Evolutionary conservation across 208 protist genomes (phyloP).

Genomic region (Crithidia sp.): DNA sequence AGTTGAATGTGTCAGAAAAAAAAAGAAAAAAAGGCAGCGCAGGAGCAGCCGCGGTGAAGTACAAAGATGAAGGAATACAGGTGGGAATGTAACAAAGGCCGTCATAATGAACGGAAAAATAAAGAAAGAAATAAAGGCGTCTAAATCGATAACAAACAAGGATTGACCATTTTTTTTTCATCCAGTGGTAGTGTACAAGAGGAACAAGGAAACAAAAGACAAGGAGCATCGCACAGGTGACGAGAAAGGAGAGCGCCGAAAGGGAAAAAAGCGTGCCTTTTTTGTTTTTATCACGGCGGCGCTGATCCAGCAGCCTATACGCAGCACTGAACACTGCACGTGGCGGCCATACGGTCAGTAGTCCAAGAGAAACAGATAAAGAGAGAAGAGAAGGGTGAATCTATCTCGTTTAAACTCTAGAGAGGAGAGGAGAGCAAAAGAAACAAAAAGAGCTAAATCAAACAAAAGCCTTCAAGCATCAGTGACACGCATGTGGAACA

Average conservation of each 20-base stretch:
- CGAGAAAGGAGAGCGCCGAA: too few relatives aligned
- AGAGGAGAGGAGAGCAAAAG: slow-evolving; percentile 8
- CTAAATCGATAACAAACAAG: background rate
- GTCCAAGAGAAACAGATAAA: too few relatives aligned
- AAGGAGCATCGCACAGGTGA: too few relatives aligned
- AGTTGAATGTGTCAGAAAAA: background rate
- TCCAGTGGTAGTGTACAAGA: background rate
- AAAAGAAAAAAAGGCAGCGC: background rate
- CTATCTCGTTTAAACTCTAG: slow-evolving; percentile 1
- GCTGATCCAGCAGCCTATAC: too few relatives aligned
- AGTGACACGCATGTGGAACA: background rate
- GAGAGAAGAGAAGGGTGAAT: too few relatives aligned
- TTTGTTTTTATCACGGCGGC: too few relatives aligned
- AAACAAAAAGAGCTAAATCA: slow-evolving; percentile 18
- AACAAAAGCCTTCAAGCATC: too few relatives aligned
- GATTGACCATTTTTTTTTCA: background rate
- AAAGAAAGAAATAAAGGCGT: background rate
- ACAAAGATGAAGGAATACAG: slow-evolving; percentile 28
- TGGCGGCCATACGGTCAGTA: too few relatives aligned
- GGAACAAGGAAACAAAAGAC: background rate
- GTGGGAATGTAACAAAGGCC: background rate
- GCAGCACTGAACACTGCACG: too few relatives aligned
- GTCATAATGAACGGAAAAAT: background rate
- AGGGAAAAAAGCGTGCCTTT: too few relatives aligned
- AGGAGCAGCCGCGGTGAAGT: background rate